Percentiles rank a stretch among this genome's conserved stretches.
phyloP scores from a whole-genome alignment of 2,329 filamentous ascomycete species.

The Ophidiomyces ophidiicola region DNA sequence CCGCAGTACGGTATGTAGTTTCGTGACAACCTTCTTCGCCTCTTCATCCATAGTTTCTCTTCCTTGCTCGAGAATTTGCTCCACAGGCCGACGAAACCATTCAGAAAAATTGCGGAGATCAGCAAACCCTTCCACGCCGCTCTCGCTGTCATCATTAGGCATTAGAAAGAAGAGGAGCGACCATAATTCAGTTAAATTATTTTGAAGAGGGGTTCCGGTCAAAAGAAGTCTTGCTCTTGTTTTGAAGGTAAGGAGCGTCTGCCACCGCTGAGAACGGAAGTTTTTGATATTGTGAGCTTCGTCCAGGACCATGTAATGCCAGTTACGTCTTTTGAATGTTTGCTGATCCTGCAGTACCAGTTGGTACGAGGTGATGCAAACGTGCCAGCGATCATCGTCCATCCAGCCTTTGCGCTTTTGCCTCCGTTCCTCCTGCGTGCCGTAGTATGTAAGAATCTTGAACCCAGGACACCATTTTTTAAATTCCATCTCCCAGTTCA shows the following conservation, averaged over 20 bases:
- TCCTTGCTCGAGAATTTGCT: conserved; percentile 90
- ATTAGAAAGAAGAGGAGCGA: conserved; percentile 93
- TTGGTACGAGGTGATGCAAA: conserved; percentile 95
- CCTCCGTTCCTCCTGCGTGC: conserved; percentile 81
- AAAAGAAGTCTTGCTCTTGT: conserved; percentile 76
- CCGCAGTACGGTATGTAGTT: conserved; percentile 84
- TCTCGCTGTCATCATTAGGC: conserved; percentile 62
- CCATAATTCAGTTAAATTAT: conserved; percentile 94
- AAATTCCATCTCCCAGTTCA: conserved; percentile 99
- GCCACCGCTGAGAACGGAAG: conserved; percentile 95
- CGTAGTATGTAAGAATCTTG: conserved; percentile 95
- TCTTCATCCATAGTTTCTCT: conserved; percentile 90
- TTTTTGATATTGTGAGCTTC: conserved; percentile 99
- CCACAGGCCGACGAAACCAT: conserved; percentile 89
- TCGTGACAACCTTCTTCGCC: conserved; percentile 77
- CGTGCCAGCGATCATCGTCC: conserved; percentile 88
- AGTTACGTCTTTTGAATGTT: conserved; percentile 79
- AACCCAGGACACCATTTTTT: conserved; percentile 97
- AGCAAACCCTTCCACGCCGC: conserved; percentile 78
- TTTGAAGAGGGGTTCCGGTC: conserved; percentile 90
- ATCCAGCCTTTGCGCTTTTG: conserved; percentile 87
- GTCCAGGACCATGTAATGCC: conserved; percentile 97
- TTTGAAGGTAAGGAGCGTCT: conserved; percentile 85
- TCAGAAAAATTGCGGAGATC: conserved; percentile 92
- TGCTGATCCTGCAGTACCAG: conserved; percentile 88